Percentiles rank a stretch among this genome's conserved stretches.
Conservation (phyloP, 352 stramenopile species). For the Phytophthora capsici region DNA sequence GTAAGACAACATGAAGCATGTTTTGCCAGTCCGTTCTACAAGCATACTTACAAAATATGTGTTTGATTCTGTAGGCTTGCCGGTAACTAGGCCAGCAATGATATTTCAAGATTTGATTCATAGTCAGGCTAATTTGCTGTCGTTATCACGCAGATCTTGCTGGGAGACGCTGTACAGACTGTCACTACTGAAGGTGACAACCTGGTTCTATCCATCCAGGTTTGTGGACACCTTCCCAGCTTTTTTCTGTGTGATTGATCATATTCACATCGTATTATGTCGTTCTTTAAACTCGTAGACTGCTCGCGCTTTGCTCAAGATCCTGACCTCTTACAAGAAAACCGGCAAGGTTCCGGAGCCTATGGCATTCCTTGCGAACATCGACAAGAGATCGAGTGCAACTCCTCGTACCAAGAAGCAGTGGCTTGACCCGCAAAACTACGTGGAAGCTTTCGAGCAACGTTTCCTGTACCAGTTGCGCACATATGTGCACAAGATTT, state of each 20-base stretch:
- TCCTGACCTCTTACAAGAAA: conserved; percentile 39
- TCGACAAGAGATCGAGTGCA: conserved; percentile 40
- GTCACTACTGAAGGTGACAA: conserved; percentile 97
- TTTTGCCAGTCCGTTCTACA: background rate
- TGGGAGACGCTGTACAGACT: conserved; percentile 92
- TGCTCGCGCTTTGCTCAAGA: conserved; percentile 56
- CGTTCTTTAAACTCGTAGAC: conserved; percentile 26
- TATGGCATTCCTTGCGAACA: conserved; percentile 44
- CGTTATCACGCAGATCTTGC: conserved; percentile 52
- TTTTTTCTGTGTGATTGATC: too few relatives aligned
- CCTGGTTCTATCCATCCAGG: conserved; percentile 94
- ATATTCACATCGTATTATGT: too few relatives aligned
- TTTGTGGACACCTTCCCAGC: background rate
- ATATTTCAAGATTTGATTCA: background rate
- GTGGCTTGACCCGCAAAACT: conserved; percentile 51
- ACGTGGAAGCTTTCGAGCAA: conserved; percentile 59
- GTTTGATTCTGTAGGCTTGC: conserved; percentile 26
- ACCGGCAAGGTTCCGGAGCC: conserved; percentile 5
- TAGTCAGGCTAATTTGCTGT: conserved; percentile 33
- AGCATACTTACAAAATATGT: conserved; percentile 11
- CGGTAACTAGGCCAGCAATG: conserved; percentile 14
- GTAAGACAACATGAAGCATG: conserved; percentile 21
- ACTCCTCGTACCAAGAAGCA: conserved; percentile 36
- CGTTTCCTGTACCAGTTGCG: conserved; percentile 63
- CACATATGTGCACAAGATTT: conserved; percentile 47